These are phyloP conservation scores for Teratosphaeria destructans DNA, from an alignment of 2,329 filamentous ascomycete species.

Conservation along the genomic window DNA sequence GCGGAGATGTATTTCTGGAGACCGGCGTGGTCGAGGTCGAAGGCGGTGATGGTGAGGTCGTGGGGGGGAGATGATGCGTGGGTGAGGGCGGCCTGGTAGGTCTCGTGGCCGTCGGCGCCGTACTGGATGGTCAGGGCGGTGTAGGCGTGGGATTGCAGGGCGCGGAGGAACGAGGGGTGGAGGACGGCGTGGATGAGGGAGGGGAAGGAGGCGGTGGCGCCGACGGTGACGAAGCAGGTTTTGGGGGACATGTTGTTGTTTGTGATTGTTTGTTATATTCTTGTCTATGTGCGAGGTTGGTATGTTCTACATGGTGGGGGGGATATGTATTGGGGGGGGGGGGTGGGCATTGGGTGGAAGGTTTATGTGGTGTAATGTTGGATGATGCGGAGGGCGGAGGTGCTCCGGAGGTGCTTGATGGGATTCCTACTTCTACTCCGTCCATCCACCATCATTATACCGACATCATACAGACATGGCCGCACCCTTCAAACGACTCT, in stretches of 20 bases:
- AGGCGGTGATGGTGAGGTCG: constrained; percentile 46
- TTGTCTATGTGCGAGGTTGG: too few relatives aligned
- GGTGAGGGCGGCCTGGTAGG: constrained; percentile 14
- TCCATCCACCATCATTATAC: background rate
- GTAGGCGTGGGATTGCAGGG: constrained; percentile 51
- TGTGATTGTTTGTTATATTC: background rate
- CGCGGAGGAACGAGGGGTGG: constrained; percentile 49
- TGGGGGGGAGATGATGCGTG: background rate
- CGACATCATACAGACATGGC: constrained; percentile 12
- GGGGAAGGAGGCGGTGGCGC: constrained; percentile 78
- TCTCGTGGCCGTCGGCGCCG: constrained; percentile 52
- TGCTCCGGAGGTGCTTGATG: background rate
- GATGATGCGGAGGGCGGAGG: background rate
- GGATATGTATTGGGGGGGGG: background rate
- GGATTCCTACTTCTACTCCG: background rate
- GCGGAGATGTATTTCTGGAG: constrained; percentile 49
- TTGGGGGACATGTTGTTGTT: constrained; percentile 19
- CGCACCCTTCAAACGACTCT: constrained; percentile 19
- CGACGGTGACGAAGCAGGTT: constrained; percentile 77
- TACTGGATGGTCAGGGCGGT: constrained; percentile 71
- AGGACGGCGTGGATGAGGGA: constrained; percentile 59
- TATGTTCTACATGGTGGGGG: background rate
- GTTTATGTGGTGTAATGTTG: background rate
- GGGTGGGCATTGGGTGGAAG: background rate
- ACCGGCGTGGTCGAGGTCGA: constrained; percentile 54